A percentile compares a stretch with the other conserved stretches of the same genome.
Evolutionary conservation across 2,329 filamentous ascomycete species (phyloP).

Genomic region (Cercospora sojina): DNA sequence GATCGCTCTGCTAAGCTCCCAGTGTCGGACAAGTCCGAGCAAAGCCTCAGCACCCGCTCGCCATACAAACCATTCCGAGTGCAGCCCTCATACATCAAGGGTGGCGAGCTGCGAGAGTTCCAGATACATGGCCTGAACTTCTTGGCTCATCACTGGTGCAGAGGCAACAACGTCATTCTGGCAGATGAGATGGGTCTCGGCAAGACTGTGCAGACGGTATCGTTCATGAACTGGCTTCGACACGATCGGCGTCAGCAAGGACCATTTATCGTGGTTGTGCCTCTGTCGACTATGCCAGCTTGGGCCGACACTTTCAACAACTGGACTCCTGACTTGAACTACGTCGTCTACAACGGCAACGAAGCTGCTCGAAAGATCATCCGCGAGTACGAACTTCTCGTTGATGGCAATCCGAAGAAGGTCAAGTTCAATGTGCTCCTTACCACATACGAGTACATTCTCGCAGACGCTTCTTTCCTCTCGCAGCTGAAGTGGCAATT

Average conservation of each 20-base stretch:
- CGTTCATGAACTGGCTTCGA: conserved; percentile 94
- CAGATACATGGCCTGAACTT: conserved; percentile 95
- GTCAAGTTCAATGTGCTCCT: conserved; percentile 97
- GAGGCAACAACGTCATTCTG: conserved; percentile 90
- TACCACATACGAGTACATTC: conserved; percentile 95
- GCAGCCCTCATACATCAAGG: conserved; percentile 81
- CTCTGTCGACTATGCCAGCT: conserved; percentile 92
- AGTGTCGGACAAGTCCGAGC: conserved; percentile 74
- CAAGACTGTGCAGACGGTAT: conserved; percentile 96
- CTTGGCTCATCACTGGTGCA: conserved; percentile 92
- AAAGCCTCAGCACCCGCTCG: conserved; percentile 71
- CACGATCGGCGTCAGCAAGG: conserved; percentile 88
- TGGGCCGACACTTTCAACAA: conserved; percentile 98
- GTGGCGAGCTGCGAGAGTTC: conserved; percentile 84
- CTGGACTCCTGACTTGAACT: conserved; percentile 95
- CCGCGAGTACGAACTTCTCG: conserved; percentile 82
- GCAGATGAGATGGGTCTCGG: conserved; percentile 98
- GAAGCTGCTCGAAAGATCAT: conserved; percentile 84
- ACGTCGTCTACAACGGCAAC: conserved; percentile 93
- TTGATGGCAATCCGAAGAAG: conserved; percentile 81
- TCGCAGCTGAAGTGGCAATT: conserved; percentile 96
- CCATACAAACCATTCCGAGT: conserved; percentile 70
- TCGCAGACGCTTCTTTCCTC: conserved; percentile 79
- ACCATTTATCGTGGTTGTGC: conserved; percentile 94
- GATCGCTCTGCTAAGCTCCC: conserved; percentile 80